A percentile compares a stretch with the other conserved stretches of the same genome.
Conservation (phyloP, 257 asterid species). For the Salvia miltiorrhiza region DNA sequence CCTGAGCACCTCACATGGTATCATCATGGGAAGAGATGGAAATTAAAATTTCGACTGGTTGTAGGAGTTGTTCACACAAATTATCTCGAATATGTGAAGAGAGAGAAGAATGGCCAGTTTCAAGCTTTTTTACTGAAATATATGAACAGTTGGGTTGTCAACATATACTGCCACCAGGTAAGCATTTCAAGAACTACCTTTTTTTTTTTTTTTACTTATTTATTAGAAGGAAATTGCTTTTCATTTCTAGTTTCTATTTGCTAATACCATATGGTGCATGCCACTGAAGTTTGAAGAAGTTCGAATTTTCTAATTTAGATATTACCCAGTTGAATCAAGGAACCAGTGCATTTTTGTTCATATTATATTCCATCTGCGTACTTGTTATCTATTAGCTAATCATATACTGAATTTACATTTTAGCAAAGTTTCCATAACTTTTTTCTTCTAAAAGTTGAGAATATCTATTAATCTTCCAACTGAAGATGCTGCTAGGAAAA, state of each 20-base stretch:
- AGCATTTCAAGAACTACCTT: slow-evolving; percentile 17
- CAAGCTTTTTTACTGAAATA: slow-evolving; percentile 75
- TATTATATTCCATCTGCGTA: background rate
- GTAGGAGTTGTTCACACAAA: slow-evolving; percentile 94
- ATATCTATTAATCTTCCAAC: background rate
- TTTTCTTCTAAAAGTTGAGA: background rate
- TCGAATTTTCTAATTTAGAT: background rate
- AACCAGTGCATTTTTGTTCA: background rate
- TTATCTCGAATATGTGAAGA: slow-evolving; percentile 82
- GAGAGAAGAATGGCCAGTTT: slow-evolving; percentile 76
- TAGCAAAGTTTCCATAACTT: background rate
- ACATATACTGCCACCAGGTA: slow-evolving; percentile 94
- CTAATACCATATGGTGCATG: background rate
- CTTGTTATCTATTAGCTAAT: background rate
- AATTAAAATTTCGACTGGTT: slow-evolving; percentile 72
- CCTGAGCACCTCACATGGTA: slow-evolving; percentile 99
- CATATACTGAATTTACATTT: background rate
- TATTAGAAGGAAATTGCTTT: background rate
- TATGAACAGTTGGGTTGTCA: slow-evolving; percentile 86
- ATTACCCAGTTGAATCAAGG: background rate
- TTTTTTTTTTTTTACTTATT: background rate
- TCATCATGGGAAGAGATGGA: slow-evolving; percentile 98
- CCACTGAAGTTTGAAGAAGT: background rate
- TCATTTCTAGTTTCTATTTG: background rate
- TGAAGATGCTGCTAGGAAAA: background rate